phyloP scores from a whole-genome alignment of 2,329 filamentous ascomycete species.

The Apiospora phragmitis region DNA sequence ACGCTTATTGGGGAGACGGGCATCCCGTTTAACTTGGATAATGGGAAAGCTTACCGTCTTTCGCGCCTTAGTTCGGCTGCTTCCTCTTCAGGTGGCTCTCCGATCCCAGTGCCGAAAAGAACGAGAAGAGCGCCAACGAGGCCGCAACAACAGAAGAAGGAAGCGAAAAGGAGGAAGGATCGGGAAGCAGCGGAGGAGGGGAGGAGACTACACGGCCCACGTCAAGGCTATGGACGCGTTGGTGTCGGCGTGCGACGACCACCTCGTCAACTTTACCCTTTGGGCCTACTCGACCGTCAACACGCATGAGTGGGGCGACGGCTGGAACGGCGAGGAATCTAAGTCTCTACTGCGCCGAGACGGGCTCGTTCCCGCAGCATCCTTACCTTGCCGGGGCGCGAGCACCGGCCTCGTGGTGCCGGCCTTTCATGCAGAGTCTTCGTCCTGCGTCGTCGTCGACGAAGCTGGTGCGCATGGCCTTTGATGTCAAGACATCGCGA shows the following conservation, averaged over 20 bases:
- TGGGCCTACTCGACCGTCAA: constrained; percentile 24
- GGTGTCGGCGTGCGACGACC: constrained; percentile 22
- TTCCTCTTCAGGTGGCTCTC: neutral
- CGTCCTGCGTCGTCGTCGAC: neutral
- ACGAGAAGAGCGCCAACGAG: neutral
- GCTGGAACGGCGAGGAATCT: constrained; percentile 29
- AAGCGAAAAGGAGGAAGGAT: neutral
- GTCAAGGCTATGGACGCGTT: constrained; percentile 24
- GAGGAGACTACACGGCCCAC: constrained; percentile 24
- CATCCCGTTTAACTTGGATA: constrained; percentile 26
- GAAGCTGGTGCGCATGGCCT: constrained; percentile 15
- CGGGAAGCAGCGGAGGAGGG: neutral
- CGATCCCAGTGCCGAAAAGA: neutral
- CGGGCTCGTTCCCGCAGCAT: constrained; percentile 22
- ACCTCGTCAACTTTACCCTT: constrained; percentile 22
- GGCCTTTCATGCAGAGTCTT: constrained; percentile 20
- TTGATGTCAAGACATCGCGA: constrained; percentile 17
- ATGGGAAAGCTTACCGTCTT: constrained; percentile 18
- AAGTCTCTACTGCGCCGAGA: constrained; percentile 24
- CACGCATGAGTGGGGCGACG: constrained; percentile 26
- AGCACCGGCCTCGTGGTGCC: constrained; percentile 22
- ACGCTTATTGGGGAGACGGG: constrained; percentile 25
- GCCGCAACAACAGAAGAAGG: neutral
- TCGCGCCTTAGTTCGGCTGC: neutral
- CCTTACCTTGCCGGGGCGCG: constrained; percentile 16